These are phyloP conservation scores for Zasmidium angulare DNA, from an alignment of 2,329 filamentous ascomycete species.

Conservation along the genomic window DNA sequence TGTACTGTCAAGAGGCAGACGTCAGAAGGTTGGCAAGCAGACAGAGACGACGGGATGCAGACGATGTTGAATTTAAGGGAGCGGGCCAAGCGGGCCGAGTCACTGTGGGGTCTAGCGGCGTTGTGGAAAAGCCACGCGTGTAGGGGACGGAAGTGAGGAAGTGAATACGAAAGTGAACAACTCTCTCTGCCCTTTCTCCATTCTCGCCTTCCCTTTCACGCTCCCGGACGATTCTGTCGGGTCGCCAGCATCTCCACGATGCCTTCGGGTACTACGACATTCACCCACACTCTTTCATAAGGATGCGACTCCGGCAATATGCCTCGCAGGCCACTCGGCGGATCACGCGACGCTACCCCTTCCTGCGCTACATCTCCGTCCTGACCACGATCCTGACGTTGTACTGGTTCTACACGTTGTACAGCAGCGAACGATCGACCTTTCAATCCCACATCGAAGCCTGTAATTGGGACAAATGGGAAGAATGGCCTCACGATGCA, in stretches of 20 bases:
- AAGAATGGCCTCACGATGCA: conserved; percentile 79
- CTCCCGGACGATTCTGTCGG: neutral
- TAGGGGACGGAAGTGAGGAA: no score
- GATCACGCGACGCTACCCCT: conserved; percentile 24
- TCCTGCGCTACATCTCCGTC: conserved; percentile 26
- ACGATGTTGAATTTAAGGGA: no score
- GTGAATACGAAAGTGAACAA: no score
- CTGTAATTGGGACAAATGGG: conserved; percentile 86
- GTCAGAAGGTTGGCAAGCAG: no score
- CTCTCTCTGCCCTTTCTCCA: no score
- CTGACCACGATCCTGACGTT: conserved; percentile 22
- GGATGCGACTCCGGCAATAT: conserved; percentile 23
- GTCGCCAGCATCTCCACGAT: neutral
- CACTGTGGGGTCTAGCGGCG: no score
- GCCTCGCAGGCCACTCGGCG: conserved; percentile 19
- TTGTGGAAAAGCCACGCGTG: no score
- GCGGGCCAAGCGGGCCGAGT: no score
- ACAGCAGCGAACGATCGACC: conserved; percentile 81
- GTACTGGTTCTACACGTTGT: conserved; percentile 73
- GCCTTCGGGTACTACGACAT: neutral
- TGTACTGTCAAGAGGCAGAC: no score
- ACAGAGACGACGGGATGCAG: no score
- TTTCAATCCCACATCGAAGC: conserved; percentile 69
- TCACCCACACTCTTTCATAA: neutral
- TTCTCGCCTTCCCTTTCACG: no score